Evolutionary conservation across 139 green algal genomes (phyloP).

Genomic region (Raphidocelis subcapitata): DNA sequence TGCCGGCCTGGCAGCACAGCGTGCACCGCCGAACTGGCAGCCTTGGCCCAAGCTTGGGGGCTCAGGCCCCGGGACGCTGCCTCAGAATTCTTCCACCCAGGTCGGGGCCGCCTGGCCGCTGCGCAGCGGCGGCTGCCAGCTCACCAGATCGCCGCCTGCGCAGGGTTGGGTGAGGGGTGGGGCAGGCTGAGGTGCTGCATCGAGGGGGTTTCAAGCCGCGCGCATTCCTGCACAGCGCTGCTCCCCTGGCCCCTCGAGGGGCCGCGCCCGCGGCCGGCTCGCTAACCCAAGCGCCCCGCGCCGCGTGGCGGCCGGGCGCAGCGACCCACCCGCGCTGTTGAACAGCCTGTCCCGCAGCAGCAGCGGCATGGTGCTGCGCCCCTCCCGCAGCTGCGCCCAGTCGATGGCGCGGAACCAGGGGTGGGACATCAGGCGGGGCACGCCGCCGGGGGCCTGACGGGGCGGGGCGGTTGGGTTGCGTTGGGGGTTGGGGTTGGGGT

Average conservation of each 20-base stretch:
- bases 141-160: slow-evolving; percentile 9
- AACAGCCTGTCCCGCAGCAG: slow-evolving; percentile 17
- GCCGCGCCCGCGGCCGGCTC: too few species aligned
- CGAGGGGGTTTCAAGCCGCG: too few species aligned
- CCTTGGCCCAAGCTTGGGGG: too few species aligned
- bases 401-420: slow-evolving; percentile 64
- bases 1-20: too few species aligned
- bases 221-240: too few species aligned
- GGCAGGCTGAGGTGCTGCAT: too few species aligned
- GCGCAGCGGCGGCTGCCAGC: slow-evolving; percentile 5
- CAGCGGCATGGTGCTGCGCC: slow-evolving; percentile 7
- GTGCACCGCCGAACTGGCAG: too few species aligned
- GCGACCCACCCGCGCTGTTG: not conserved
- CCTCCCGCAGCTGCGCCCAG: slow-evolving; percentile 57
- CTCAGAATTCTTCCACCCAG: slow-evolving; percentile 39
- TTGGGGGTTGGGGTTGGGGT: not conserved
- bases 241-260: too few species aligned
- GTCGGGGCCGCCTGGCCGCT: not conserved
- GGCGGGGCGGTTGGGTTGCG: not conserved
- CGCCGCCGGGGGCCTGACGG: slow-evolving; percentile 14
- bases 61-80: too few species aligned
- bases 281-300: too few species aligned
- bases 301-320: too few species aligned
- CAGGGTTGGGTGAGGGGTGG: too few species aligned
- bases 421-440: slow-evolving; percentile 56